Base-by-base conservation (phyloP, 495 filamentous ascomycete genomes). In the Cercophora scortea region DNA sequence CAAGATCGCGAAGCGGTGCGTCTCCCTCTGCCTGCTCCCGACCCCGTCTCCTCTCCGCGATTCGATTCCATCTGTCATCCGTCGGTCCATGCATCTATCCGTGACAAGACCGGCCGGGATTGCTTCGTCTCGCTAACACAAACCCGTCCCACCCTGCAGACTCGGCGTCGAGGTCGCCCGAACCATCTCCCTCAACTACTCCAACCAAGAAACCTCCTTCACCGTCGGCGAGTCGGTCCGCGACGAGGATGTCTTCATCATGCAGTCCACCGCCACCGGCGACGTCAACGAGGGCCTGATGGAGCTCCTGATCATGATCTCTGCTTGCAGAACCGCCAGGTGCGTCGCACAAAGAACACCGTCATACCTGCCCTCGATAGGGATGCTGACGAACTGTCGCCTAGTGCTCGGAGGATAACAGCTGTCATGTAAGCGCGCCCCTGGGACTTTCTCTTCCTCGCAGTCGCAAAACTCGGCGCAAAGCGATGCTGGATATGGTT, bases 281-380 rank as follows among this genome's bases (percentile, higher is more conserved):
- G 90, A 96, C 65, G 91, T 98, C 75, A 98, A 98, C 71, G 94
- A 98, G 66, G 93, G 90, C 44, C 79, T 98, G 48, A 98, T 98
- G 93, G 93, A 98, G 72, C 82, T 98, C 44, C 79, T 98, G 35
- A 97, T 97, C 70, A 95, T 97, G 83, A 96, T 97, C 75, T 95
- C 95, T 65, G 93, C 93, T 48, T 98, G 93, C 79, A 92, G 95
- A 60, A 96, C 93, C 18, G 94, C 93, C 36, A 67, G 63, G 63
- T 66, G 54, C 32, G 53, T 17, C 13, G 17, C 6, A 19, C 32
- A 41, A 17, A 42, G n/a, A 9, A 19, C 25, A 51, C 38, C 15
- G 25, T 25, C 15, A 38, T 33, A 45, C 1, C n/a, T 35, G 15
- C n/a, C 11, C 6, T 33, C 9, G 49, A 19, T 33, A 12, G 15